These are phyloP conservation scores for Mrakia frigida DNA, from an alignment of 768 basidiomycete species.

Conservation along the genomic window DNA sequence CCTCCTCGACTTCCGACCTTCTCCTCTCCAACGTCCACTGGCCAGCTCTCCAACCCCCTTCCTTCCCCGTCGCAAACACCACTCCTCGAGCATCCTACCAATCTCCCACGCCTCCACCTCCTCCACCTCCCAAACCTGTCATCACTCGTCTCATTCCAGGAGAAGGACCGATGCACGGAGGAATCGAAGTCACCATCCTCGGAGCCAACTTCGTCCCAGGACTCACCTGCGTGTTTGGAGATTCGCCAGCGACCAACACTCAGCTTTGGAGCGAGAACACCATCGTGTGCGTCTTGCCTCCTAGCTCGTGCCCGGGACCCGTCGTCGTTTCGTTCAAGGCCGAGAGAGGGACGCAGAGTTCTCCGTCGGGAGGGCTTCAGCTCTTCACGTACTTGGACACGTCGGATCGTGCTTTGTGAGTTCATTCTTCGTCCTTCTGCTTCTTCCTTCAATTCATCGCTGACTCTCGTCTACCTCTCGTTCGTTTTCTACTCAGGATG, in stretches of 20 bases:
- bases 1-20: constrained; percentile 15
- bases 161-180: constrained; percentile 80
- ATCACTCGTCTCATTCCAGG: constrained; percentile 82
- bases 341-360: constrained; percentile 42
- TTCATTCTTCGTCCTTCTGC: constrained; percentile 34
- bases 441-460: constrained; percentile 21
- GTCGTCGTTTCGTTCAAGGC: constrained; percentile 82
- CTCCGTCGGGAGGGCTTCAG: constrained; percentile 48
- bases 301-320: constrained; percentile 69
- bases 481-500: constrained; percentile 56
- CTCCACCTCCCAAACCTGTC: constrained; percentile 50
- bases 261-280: constrained; percentile 90
- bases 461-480: constrained; percentile 23
- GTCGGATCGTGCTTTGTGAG: constrained; percentile 79
- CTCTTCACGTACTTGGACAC: constrained; percentile 89
- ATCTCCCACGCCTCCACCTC: constrained; percentile 20
- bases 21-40: constrained; percentile 34
- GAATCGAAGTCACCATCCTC: constrained; percentile 88
- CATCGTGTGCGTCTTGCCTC: constrained; percentile 83
- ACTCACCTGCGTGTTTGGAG: constrained; percentile 77
- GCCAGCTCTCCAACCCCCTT: constrained; percentile 19
- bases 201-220: constrained; percentile 70
- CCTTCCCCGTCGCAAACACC: neutral
- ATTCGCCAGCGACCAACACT: constrained; percentile 64
- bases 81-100: constrained; percentile 2